Base-by-base conservation (phyloP, 805 yeast species). In the Myxozyma geophila region DNA sequence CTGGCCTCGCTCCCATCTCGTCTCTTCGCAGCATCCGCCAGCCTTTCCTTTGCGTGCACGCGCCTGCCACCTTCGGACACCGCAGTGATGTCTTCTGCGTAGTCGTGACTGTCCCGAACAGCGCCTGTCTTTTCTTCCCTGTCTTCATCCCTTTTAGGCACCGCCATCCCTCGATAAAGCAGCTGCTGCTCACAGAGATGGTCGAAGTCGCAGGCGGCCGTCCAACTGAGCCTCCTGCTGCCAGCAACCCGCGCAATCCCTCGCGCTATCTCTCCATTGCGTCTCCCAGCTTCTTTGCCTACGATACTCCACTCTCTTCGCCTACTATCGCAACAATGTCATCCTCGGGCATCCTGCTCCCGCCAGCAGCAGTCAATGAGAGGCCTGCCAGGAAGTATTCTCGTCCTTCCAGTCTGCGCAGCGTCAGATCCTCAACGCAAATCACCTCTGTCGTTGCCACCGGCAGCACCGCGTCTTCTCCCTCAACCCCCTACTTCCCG, bases 381-480 rank as follows among this genome's bases (percentile, higher is more conserved):
- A 40, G 15, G 41, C 50, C 55, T 8, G 48, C 54, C 12, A 46
- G 54, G 37, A 41, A 23, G 6, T 60, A 57, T 40, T 64, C 67
- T 13, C 62, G 67, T 1, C 67, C 67, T 13, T 54, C 66, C 2
- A 59, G 64, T 53, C 56, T 64, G 33, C 61, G 67, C 37, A 64
- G 67, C 51, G 58, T 46, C 35, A 44, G 64, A 9, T 64, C 67
- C 12, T 41, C 67, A 8, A 64, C 65, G 2, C 67, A 64, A 55
- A 47, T 40, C 50, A 64, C 66, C 12, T 47, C 65, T 19, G 65
- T 60, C 41, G 58, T 64, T 37, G 67, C 67, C 5, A 55, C 65
- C n/a, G 62, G 66, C 17, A 51, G 65, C 46, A 43, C 67, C 1
- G 44, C 55, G 1, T 54, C 65, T 4, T 55, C 66, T 12, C 66